These are phyloP conservation scores for Leavenworthia alabamica DNA, from an alignment of 345 rosid species.

Conservation along the genomic window DNA sequence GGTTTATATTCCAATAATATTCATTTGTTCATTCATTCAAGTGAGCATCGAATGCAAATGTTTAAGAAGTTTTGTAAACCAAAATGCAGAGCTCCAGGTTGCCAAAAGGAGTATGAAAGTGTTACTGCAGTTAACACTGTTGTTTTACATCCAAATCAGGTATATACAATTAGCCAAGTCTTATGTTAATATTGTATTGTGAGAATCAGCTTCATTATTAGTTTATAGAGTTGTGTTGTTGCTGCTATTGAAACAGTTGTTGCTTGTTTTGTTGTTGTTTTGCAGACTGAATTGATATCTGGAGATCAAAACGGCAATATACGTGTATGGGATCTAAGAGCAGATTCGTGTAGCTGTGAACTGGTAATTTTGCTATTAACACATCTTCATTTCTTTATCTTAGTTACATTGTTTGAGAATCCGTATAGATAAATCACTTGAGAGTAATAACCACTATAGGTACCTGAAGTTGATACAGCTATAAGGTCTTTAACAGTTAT, in stretches of 20 bases:
- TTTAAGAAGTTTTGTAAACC: not conserved
- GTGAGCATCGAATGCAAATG: not conserved
- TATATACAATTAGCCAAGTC: constrained; percentile 5
- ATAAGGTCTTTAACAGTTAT: constrained; percentile 88
- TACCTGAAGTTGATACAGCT: constrained; percentile 79
- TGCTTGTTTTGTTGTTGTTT: not conserved
- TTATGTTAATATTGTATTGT: not conserved
- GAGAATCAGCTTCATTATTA: not conserved
- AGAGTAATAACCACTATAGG: constrained; percentile 12
- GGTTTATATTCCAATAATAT: constrained; percentile 35
- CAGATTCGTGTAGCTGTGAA: constrained; percentile 93
- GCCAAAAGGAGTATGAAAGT: constrained; percentile 97
- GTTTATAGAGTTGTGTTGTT: not conserved
- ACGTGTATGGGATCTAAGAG: constrained; percentile 96
- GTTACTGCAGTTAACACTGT: constrained; percentile 92
- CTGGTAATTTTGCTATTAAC: constrained; percentile 42
- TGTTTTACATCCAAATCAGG: constrained; percentile 98
- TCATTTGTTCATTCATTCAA: not conserved
- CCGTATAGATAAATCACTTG: not conserved
- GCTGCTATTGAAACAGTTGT: not conserved
- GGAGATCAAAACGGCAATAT: constrained; percentile 97
- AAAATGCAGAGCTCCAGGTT: constrained; percentile 80
- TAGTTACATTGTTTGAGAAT: not conserved
- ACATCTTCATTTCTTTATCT: not conserved
- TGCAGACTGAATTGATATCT: constrained; percentile 87